Percentiles rank a stretch among this genome's conserved stretches.
Conservation (phyloP, 257 asterid genomes). For the Jasminum sambac region DNA sequence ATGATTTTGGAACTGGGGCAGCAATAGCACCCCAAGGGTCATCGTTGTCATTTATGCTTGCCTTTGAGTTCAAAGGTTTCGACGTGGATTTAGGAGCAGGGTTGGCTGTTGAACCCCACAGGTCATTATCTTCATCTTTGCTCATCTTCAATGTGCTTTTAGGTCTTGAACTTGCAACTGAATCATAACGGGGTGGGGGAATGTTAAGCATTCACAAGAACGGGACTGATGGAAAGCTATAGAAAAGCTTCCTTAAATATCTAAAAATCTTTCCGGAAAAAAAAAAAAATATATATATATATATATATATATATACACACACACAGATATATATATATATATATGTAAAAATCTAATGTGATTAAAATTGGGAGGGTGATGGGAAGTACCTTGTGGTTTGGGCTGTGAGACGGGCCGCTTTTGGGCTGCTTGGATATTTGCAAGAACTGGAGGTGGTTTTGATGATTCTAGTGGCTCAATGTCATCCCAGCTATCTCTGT, state of each 20-base stretch:
- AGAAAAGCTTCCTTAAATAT: background rate
- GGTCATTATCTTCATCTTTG: slow-evolving; percentile 55
- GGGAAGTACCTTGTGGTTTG: slow-evolving; percentile 63
- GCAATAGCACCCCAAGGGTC: slow-evolving; percentile 72
- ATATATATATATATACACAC: too few relatives aligned
- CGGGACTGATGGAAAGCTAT: background rate
- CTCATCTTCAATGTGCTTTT: slow-evolving; percentile 46
- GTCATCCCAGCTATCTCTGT: slow-evolving; percentile 92
- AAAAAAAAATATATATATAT: too few relatives aligned
- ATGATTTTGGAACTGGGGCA: slow-evolving; percentile 61
- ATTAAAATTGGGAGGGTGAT: slow-evolving; percentile 3
- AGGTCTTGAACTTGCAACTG: slow-evolving; percentile 62
- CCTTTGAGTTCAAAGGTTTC: slow-evolving; percentile 36
- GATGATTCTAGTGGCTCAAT: slow-evolving; percentile 84
- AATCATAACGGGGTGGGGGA: slow-evolving; percentile 17
- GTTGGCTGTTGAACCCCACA: slow-evolving; percentile 66
- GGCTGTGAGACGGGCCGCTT: slow-evolving; percentile 71
- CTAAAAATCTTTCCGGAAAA: too few relatives aligned
- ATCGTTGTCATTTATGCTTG: slow-evolving; percentile 51
- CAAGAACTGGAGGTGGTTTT: slow-evolving; percentile 73
- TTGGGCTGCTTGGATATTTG: slow-evolving; percentile 91
- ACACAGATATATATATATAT: too few relatives aligned
- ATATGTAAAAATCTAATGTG: background rate
- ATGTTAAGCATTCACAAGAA: background rate
- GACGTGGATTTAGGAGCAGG: slow-evolving; percentile 58